Conservation (phyloP, 345 rosid genomes). For the Melaleuca alternifolia region DNA sequence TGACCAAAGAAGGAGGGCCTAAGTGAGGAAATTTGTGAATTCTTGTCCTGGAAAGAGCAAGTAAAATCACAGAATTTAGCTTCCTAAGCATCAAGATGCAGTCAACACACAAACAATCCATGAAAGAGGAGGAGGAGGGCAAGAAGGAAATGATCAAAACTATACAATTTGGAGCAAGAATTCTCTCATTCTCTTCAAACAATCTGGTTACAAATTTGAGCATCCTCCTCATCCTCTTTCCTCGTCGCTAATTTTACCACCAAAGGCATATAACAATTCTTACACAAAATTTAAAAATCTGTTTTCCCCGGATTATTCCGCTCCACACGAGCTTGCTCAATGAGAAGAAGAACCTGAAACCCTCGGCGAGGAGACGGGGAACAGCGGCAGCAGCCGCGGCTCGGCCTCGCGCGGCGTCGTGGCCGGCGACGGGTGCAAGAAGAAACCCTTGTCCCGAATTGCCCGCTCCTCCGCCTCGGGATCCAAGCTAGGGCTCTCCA, state of each 20-base stretch:
- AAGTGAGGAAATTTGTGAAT: not conserved
- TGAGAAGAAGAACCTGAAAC: slow-evolving; percentile 43
- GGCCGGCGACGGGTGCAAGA: slow-evolving; percentile 78
- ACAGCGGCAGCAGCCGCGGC: slow-evolving; percentile 79
- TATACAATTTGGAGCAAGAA: not conserved
- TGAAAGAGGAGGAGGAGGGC: not conserved
- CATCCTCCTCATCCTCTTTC: not conserved
- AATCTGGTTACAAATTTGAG: not conserved
- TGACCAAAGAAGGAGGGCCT: not conserved
- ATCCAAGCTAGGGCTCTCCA: slow-evolving; percentile 5
- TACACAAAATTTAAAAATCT: not conserved
- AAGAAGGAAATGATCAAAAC: not conserved
- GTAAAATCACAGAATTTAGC: not conserved
- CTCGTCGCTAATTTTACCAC: not conserved
- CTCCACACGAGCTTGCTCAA: not conserved
- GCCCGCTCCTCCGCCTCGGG: slow-evolving; percentile 62
- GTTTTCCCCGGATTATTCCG: not conserved
- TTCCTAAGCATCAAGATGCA: not conserved
- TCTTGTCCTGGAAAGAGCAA: not conserved
- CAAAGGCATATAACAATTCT: not conserved
- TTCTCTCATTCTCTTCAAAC: not conserved
- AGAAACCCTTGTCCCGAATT: slow-evolving; percentile 80
- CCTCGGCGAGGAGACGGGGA: slow-evolving; percentile 81
- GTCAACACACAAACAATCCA: not conserved
- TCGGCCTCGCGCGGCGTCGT: slow-evolving; percentile 72